phyloP scores from a whole-genome alignment of 345 rosid species.

The Salix udensis region DNA sequence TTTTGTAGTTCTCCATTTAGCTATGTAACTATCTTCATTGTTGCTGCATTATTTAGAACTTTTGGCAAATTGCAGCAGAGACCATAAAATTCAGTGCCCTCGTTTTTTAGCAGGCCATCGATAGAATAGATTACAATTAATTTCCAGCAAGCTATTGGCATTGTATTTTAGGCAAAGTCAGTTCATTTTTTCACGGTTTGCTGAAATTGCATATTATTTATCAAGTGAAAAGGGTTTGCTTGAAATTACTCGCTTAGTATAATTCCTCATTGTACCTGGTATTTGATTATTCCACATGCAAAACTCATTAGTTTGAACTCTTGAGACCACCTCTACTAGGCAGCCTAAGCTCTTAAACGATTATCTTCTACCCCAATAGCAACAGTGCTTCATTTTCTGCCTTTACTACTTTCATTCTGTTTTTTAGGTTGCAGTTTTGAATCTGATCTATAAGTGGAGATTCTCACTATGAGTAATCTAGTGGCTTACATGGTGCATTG shows the following conservation, averaged over 20 bases:
- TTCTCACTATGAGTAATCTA: background rate
- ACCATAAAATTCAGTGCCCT: background rate
- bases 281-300: background rate
- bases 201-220: background rate
- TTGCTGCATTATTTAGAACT: background rate
- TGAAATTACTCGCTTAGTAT: background rate
- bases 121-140: background rate
- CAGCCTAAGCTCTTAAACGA: background rate
- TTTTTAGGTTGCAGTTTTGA: background rate
- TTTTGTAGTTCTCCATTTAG: background rate
- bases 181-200: background rate
- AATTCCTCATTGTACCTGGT: background rate
- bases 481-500: background rate
- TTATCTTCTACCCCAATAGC: background rate
- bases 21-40: background rate
- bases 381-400: background rate
- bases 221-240: background rate
- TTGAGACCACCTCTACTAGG: background rate
- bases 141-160: background rate
- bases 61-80: background rate
- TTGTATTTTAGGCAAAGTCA: background rate
- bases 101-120: background rate
- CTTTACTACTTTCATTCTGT: background rate
- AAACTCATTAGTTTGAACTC: constrained; percentile 2
- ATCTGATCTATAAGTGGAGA: background rate